phyloP scores from a whole-genome alignment of 2,329 filamentous ascomycete species.

The Colletotrichum plurivorum region DNA sequence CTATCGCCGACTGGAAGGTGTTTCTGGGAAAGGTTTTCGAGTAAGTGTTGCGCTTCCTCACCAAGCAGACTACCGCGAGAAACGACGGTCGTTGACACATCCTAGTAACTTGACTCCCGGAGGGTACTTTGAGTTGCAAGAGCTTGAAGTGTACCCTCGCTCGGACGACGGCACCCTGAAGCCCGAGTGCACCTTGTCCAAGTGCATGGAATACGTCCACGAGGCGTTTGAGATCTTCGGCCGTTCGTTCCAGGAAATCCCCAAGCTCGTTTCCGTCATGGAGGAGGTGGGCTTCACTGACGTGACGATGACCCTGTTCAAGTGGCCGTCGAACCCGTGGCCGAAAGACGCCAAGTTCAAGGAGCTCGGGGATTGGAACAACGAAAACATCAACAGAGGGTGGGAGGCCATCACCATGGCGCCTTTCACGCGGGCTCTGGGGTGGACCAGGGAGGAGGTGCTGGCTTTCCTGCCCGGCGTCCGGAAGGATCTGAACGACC shows the following conservation, averaged over 20 bases:
- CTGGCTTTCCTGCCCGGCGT: constrained; percentile 48
- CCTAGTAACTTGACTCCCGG: constrained; percentile 63
- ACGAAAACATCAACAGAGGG: constrained; percentile 44
- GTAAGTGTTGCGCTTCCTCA: constrained; percentile 10
- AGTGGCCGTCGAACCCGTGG: constrained; percentile 50
- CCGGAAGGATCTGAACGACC: constrained; percentile 47
- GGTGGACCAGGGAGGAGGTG: constrained; percentile 49
- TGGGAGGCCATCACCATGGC: constrained; percentile 53
- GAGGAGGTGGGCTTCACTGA: constrained; percentile 49
- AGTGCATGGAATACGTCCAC: constrained; percentile 41
- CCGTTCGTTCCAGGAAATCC: constrained; percentile 44
- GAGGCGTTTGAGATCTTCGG: constrained; percentile 43
- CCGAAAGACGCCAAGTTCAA: constrained; percentile 48
- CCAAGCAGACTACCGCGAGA: background rate
- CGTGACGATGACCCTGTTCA: constrained; percentile 46
- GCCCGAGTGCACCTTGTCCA: constrained; percentile 38
- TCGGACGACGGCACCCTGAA: constrained; percentile 58
- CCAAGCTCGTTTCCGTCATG: constrained; percentile 43
- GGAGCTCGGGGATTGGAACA: constrained; percentile 47
- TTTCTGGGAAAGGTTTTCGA: constrained; percentile 62
- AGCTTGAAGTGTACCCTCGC: constrained; percentile 53
- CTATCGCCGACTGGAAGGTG: constrained; percentile 65
- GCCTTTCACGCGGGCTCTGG: constrained; percentile 49
- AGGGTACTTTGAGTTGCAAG: constrained; percentile 59
- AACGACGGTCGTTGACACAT: constrained; percentile 41